These are phyloP conservation scores for Globisporangium canariense DNA, from an alignment of 352 stramenopile genomes.

Conservation along the genomic window DNA sequence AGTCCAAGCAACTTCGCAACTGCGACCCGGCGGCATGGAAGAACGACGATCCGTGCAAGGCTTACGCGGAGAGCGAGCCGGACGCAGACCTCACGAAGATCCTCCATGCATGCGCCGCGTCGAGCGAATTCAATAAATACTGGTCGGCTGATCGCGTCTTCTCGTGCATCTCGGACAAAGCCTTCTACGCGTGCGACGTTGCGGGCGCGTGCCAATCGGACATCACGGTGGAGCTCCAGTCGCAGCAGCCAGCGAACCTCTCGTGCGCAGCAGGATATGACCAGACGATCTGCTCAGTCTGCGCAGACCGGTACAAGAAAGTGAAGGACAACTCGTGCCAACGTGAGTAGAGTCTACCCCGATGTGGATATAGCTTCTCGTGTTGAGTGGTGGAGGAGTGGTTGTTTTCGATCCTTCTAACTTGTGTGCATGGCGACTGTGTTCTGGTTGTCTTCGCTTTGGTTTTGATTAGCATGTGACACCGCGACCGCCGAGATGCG, in stretches of 20 bases:
- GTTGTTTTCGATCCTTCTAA: too few species aligned
- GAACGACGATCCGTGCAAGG: slow-evolving; percentile 46
- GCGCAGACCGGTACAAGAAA: slow-evolving; percentile 49
- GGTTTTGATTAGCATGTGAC: slow-evolving; percentile 34
- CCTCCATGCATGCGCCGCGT: slow-evolving; percentile 36
- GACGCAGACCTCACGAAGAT: slow-evolving; percentile 27
- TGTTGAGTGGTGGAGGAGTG: too few species aligned
- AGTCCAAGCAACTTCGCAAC: slow-evolving; percentile 30
- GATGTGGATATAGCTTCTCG: neutral
- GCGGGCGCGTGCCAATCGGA: slow-evolving; percentile 43
- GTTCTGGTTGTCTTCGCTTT: too few species aligned
- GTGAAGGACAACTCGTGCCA: slow-evolving; percentile 49
- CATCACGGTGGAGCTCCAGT: slow-evolving; percentile 36
- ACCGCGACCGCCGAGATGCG: slow-evolving; percentile 46
- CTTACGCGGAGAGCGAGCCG: slow-evolving; percentile 12
- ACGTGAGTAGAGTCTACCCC: slow-evolving; percentile 30
- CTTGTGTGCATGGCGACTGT: too few species aligned
- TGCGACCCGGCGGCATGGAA: slow-evolving; percentile 42
- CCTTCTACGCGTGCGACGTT: slow-evolving; percentile 69
- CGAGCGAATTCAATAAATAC: slow-evolving; percentile 41
- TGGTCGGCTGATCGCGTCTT: slow-evolving; percentile 59
- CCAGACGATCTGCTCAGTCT: slow-evolving; percentile 69
- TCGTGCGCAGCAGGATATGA: slow-evolving; percentile 52
- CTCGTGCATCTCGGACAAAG: slow-evolving; percentile 44
- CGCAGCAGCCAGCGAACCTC: slow-evolving; percentile 17